Conservation (phyloP, 805 yeast genomes). For the Schwanniomyces occidentalis region DNA sequence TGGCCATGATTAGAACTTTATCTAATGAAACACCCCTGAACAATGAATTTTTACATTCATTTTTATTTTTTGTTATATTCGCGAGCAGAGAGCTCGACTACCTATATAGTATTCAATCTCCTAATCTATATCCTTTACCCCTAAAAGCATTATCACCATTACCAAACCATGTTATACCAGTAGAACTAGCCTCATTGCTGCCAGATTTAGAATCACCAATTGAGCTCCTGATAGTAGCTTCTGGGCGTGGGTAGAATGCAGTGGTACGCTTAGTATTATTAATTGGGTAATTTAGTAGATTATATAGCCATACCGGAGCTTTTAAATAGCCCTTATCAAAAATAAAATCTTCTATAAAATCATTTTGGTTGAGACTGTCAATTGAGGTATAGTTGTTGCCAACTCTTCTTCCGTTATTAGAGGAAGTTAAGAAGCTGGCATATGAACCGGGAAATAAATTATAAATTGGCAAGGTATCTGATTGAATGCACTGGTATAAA, state of each 20-base stretch:
- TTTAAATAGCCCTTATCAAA: constrained; percentile 54
- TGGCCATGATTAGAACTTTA: too few species aligned
- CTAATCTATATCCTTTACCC: constrained; percentile 40
- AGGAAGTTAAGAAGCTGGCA: constrained; percentile 9
- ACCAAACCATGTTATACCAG: constrained; percentile 15
- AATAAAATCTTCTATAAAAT: constrained; percentile 38
- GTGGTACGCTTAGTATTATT: constrained; percentile 25
- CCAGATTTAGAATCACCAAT: too few species aligned
- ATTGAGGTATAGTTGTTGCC: constrained; percentile 17
- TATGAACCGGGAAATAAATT: constrained; percentile 38
- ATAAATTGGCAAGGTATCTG: constrained; percentile 47
- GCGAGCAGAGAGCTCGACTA: neutral
- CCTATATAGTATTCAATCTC: constrained; percentile 15
- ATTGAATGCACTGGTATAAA: constrained; percentile 61
- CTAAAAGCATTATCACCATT: constrained; percentile 18
- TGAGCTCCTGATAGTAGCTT: neutral
- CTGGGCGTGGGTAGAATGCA: constrained; percentile 19
- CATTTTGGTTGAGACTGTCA: constrained; percentile 8
- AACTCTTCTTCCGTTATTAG: constrained; percentile 26
- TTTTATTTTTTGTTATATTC: neutral
- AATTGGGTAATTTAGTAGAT: constrained; percentile 28
- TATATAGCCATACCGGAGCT: constrained; percentile 51
- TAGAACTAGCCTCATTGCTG: neutral
- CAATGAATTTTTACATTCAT: too few species aligned
- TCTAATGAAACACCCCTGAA: too few species aligned